Conservation (phyloP, 352 stramenopile genomes). For the Globisporangium emineosum region DNA sequence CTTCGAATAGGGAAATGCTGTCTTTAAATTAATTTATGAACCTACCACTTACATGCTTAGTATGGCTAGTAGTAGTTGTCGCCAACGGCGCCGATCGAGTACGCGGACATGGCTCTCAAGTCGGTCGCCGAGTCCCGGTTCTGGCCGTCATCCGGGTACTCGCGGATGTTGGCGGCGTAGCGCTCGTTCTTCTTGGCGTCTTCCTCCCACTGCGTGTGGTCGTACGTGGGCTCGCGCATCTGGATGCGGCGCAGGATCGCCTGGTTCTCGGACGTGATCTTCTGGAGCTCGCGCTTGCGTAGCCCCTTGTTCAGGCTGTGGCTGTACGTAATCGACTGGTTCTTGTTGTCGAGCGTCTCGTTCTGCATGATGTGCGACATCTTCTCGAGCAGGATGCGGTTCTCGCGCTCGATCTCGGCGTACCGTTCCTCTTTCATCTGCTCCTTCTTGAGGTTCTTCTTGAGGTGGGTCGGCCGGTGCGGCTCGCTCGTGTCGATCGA, state of each 20-base stretch:
- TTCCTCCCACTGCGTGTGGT: conserved; percentile 88
- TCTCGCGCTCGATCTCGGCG: conserved; percentile 95
- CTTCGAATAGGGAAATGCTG: neutral
- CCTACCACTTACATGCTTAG: neutral
- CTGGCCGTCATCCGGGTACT: conserved; percentile 52
- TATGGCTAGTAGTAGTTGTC: conserved; percentile 36
- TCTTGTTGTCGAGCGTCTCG: conserved; percentile 86
- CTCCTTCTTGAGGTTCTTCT: conserved; percentile 96
- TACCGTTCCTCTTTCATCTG: conserved; percentile 95
- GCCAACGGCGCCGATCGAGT: conserved; percentile 39
- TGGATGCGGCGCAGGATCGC: conserved; percentile 89
- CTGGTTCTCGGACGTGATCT: conserved; percentile 86
- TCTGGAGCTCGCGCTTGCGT: conserved; percentile 83
- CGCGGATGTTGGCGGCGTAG: conserved; percentile 87
- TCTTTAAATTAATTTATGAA: conserved; percentile 9
- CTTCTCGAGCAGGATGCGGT: conserved; percentile 96
- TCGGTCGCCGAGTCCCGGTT: conserved; percentile 44
- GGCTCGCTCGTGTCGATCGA: conserved; percentile 93
- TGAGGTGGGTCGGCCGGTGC: conserved; percentile 89
- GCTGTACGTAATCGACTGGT: conserved; percentile 65
- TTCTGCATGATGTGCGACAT: conserved; percentile 96
- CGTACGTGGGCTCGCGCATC: conserved; percentile 87
- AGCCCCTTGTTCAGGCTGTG: conserved; percentile 84
- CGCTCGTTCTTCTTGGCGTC: conserved; percentile 82
- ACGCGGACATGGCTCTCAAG: conserved; percentile 52